phyloP scores from a whole-genome alignment of 441 rosid species.

The Raphanus hybrid region DNA sequence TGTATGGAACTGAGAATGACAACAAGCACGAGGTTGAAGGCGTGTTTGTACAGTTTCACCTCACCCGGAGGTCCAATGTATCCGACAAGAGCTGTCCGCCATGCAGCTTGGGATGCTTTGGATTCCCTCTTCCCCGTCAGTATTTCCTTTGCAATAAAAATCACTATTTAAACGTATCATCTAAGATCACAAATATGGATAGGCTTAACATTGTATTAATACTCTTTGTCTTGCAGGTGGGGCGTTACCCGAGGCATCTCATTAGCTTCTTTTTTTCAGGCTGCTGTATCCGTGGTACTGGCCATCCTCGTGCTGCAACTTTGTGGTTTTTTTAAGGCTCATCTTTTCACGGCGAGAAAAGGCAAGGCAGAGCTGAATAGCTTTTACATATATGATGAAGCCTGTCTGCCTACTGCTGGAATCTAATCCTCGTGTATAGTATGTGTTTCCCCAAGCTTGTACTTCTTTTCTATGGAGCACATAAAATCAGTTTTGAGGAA shows the following conservation, averaged over 20 bases:
- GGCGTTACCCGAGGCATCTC: slow-evolving; percentile 82
- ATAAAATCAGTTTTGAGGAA: slow-evolving; percentile 14
- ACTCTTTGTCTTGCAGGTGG: slow-evolving; percentile 60
- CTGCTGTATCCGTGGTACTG: too few species aligned
- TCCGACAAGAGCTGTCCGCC: slow-evolving; percentile 98
- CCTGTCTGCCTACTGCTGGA: slow-evolving; percentile 1
- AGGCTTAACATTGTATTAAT: background rate
- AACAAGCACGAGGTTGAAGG: slow-evolving; percentile 89
- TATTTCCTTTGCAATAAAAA: background rate
- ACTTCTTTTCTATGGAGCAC: slow-evolving; percentile 1
- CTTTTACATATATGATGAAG: slow-evolving; percentile 11
- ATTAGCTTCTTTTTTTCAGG: slow-evolving; percentile 46
- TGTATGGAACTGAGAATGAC: slow-evolving; percentile 97
- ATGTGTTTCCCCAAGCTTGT: slow-evolving; percentile 22
- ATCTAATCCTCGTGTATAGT: slow-evolving; percentile 5
- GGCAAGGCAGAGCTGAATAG: slow-evolving; percentile 42
- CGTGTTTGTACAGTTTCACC: slow-evolving; percentile 92
- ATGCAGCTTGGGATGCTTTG: slow-evolving; percentile 97
- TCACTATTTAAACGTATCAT: background rate
- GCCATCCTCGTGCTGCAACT: slow-evolving; percentile 99
- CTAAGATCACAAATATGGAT: background rate
- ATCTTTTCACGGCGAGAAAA: slow-evolving; percentile 63
- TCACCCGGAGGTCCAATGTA: slow-evolving; percentile 99
- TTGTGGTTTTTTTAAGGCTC: slow-evolving; percentile 63
- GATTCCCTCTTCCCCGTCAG: slow-evolving; percentile 90